Evolutionary conservation across 352 stramenopile species (phyloP).

Genomic region (Globisporangium carolinianum): DNA sequence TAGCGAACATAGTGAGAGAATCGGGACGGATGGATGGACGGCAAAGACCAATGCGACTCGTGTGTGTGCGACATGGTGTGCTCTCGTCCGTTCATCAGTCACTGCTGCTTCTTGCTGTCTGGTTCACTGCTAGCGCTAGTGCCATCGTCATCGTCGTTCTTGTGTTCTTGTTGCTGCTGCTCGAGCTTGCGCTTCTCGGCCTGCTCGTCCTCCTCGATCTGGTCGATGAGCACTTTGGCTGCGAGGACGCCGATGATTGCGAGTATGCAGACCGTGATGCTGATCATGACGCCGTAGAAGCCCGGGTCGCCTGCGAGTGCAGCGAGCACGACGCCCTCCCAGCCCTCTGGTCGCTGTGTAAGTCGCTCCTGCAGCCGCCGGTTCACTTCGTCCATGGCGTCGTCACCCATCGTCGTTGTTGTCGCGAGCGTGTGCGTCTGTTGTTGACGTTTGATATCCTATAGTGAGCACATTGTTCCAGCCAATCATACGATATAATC

Average conservation of each 20-base stretch:
- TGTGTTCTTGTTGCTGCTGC: slow-evolving; percentile 15
- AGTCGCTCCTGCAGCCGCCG: slow-evolving; percentile 36
- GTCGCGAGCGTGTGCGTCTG: too few relatives aligned
- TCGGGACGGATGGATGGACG: neutral
- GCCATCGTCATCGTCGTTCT: neutral
- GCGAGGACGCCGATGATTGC: slow-evolving; percentile 47
- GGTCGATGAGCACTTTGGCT: slow-evolving; percentile 45
- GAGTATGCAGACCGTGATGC: slow-evolving; percentile 40
- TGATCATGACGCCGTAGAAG: slow-evolving; percentile 42
- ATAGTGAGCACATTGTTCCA: neutral
- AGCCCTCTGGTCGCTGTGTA: slow-evolving; percentile 46
- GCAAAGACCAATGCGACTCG: neutral
- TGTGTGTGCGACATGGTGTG: neutral
- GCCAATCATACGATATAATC: too few relatives aligned
- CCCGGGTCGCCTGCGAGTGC: slow-evolving; percentile 49
- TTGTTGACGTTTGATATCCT: neutral
- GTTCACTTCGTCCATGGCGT: slow-evolving; percentile 3
- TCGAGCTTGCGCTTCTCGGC: slow-evolving; percentile 11
- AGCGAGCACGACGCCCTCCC: slow-evolving; percentile 56
- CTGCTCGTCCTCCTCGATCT: slow-evolving; percentile 50
- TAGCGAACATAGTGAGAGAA: neutral
- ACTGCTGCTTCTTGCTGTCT: slow-evolving; percentile 19
- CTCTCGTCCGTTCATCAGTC: neutral
- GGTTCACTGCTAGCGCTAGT: too few relatives aligned
- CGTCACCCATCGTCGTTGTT: neutral